Conservation (phyloP, 1,284 basidiomycete genomes). For the Moesziomyces sp. region DNA sequence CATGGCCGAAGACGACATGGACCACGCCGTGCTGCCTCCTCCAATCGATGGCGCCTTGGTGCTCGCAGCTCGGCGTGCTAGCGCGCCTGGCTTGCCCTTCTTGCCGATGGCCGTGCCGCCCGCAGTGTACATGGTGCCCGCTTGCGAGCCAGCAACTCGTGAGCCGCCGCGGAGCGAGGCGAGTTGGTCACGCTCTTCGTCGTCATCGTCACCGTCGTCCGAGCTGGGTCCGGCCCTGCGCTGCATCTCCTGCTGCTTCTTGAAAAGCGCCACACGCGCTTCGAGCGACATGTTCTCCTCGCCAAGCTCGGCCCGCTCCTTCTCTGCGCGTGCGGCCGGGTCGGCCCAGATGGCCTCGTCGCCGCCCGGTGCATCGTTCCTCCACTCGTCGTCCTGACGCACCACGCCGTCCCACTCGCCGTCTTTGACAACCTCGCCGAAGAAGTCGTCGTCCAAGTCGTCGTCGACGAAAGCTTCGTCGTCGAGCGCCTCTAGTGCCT, state of each 20-base stretch:
- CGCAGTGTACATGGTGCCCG: constrained; percentile 38
- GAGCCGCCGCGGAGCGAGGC: constrained; percentile 33
- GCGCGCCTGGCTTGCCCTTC: constrained; percentile 56
- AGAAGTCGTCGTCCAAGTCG: constrained; percentile 74
- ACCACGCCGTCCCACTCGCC: constrained; percentile 61
- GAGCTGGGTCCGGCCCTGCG: constrained; percentile 13
- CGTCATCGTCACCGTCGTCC: constrained; percentile 24
- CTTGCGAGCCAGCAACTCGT: constrained; percentile 15
- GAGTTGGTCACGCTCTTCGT: constrained; percentile 55
- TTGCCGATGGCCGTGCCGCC: constrained; percentile 54
- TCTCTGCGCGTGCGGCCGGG: constrained; percentile 42
- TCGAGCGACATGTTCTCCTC: constrained; percentile 58
- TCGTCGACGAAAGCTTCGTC: constrained; percentile 78
- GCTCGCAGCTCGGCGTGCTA: constrained; percentile 59
- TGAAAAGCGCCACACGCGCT: constrained; percentile 64
- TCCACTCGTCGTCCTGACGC: constrained; percentile 51
- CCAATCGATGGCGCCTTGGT: constrained; percentile 56
- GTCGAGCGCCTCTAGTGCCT: constrained; percentile 92
- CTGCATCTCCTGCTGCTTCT: constrained; percentile 49
- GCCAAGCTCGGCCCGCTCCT: constrained; percentile 32
- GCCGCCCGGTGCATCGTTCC: constrained; percentile 60
- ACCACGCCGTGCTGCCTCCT: constrained; percentile 63
- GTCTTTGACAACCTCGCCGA: constrained; percentile 75
- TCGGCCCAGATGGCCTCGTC: constrained; percentile 63
- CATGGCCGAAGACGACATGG: constrained; percentile 96